These are phyloP conservation scores for Eucalyptus sp. DNA, from an alignment of 345 rosid species.

Conservation along the genomic window DNA sequence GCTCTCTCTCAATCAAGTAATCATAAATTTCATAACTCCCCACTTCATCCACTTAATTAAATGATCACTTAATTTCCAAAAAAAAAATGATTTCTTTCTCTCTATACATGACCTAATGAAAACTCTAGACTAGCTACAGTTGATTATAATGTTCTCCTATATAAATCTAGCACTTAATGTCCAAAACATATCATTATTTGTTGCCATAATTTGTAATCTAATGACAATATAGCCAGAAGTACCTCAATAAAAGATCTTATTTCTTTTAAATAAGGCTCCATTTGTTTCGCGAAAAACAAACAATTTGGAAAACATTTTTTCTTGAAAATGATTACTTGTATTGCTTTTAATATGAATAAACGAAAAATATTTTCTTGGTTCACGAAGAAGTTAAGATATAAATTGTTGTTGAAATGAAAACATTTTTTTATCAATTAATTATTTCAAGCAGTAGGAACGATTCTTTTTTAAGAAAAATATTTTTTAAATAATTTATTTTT, in stretches of 20 bases:
- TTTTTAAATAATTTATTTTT: too few relatives aligned
- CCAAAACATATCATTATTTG: not conserved
- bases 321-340: not conserved
- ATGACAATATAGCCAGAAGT: not conserved
- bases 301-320: too few relatives aligned
- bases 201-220: not conserved
- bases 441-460: accelerated
- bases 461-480: too few relatives aligned
- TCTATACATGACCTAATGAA: not conserved
- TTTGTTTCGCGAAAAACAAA: too few relatives aligned
- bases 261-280: not conserved
- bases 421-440: too few relatives aligned
- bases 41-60: not conserved
- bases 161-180: not conserved
- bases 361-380: accelerated
- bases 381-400: not conserved
- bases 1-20: not conserved
- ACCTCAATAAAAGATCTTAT: not conserved
- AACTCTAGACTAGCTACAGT: not conserved
- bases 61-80: not conserved
- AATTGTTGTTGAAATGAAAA: not conserved
- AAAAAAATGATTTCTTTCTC: not conserved
- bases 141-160: not conserved
- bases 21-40: not conserved
- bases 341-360: too few relatives aligned